Percentiles rank a stretch among this genome's conserved stretches.
Evolutionary conservation across 495 filamentous ascomycete species (phyloP).

Genomic region (Aspergillus steynii): DNA sequence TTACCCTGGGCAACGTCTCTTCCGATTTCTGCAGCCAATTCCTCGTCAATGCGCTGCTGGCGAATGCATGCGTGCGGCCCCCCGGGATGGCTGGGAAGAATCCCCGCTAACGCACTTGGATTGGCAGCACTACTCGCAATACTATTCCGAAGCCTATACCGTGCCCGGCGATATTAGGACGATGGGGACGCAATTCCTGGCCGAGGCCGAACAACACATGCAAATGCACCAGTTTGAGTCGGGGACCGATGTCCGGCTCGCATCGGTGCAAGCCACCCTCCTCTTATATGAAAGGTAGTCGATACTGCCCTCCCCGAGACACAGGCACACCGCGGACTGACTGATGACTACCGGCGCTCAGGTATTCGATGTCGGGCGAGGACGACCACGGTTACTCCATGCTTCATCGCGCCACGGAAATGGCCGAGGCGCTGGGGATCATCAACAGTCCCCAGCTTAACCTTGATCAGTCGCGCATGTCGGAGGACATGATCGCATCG

Average conservation of each 20-base stretch:
- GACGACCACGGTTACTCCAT: constrained; percentile 32
- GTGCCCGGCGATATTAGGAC: constrained; percentile 30
- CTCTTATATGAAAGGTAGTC: constrained; percentile 34
- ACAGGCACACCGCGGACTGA: neutral
- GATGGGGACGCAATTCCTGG: constrained; percentile 31
- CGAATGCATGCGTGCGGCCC: constrained; percentile 33
- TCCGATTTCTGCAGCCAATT: constrained; percentile 43
- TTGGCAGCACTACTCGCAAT: constrained; percentile 31
- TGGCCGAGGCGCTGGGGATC: constrained; percentile 30
- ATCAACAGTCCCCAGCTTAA: constrained; percentile 17
- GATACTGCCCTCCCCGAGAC: neutral
- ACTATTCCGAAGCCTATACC: constrained; percentile 26
- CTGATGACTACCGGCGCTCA: constrained; percentile 3
- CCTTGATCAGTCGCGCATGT: constrained; percentile 16
- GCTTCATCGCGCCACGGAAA: constrained; percentile 31
- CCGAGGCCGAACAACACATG: constrained; percentile 31
- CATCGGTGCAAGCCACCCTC: constrained; percentile 31
- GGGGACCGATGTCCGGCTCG: constrained; percentile 22
- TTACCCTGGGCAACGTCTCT: constrained; percentile 25
- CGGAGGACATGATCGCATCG: constrained; percentile 27
- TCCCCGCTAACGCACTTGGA: neutral
- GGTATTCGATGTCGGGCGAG: constrained; percentile 32
- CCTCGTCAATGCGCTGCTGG: constrained; percentile 48
- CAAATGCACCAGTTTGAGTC: constrained; percentile 21
- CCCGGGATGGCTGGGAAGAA: neutral